Evolutionary conservation across 2,329 filamentous ascomycete species (phyloP).

Genomic region (Westerdykella ornata): DNA sequence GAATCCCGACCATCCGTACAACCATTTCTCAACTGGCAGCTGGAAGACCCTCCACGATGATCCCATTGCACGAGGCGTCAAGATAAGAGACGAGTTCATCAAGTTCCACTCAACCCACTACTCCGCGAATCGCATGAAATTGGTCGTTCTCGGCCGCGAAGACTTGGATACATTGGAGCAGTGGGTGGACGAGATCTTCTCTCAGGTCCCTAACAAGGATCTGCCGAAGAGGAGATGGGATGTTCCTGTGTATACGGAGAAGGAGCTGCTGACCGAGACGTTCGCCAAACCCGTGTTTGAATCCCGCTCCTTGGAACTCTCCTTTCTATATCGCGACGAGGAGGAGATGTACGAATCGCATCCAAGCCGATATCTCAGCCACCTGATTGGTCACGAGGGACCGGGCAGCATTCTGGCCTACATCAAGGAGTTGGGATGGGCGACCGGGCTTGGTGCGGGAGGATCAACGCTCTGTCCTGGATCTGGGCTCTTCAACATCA

Average conservation of each 20-base stretch:
- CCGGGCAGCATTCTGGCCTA: slow-evolving; percentile 88
- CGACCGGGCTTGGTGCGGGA: slow-evolving; percentile 73
- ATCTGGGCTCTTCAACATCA: slow-evolving; percentile 71
- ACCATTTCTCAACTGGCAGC: slow-evolving; percentile 88
- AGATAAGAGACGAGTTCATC: slow-evolving; percentile 86
- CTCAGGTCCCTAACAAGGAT: slow-evolving; percentile 73
- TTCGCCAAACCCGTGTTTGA: slow-evolving; percentile 93
- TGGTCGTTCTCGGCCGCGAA: slow-evolving; percentile 79
- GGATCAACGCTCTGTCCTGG: slow-evolving; percentile 71
- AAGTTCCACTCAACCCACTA: slow-evolving; percentile 86
- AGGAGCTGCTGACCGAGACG: slow-evolving; percentile 62
- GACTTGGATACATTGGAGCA: slow-evolving; percentile 71
- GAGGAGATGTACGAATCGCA: slow-evolving; percentile 71
- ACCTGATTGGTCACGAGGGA: slow-evolving; percentile 86
- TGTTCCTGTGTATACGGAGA: slow-evolving; percentile 52
- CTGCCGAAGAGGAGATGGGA: slow-evolving; percentile 64
- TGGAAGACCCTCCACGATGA: slow-evolving; percentile 77
- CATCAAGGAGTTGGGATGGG: slow-evolving; percentile 86
- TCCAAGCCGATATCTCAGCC: slow-evolving; percentile 77
- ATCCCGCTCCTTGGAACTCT: slow-evolving; percentile 67
- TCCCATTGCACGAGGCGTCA: slow-evolving; percentile 70
- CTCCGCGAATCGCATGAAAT: slow-evolving; percentile 88
- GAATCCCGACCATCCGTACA: slow-evolving; percentile 80
- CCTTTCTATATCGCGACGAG: slow-evolving; percentile 81
- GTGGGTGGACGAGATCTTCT: slow-evolving; percentile 81